Evolutionary conservation across 208 protist genomes (phyloP).

Genomic region (Leishmania lainsoni): DNA sequence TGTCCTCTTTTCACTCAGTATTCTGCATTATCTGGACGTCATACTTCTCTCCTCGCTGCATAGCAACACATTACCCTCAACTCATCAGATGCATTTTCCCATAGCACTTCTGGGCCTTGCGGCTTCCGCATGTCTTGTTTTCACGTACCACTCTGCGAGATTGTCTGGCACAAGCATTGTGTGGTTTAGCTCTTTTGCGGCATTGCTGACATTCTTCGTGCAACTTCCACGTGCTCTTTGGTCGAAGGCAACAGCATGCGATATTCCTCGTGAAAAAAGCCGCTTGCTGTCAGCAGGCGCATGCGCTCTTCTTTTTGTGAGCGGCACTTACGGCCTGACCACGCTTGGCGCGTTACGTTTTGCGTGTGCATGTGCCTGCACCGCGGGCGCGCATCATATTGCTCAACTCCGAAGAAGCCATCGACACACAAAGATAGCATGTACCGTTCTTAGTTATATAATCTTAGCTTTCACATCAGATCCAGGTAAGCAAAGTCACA

Average conservation of each 20-base stretch:
- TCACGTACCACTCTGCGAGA: slow-evolving; percentile 8
- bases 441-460: background rate
- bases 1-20: background rate
- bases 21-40: background rate
- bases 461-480: slow-evolving; percentile 6
- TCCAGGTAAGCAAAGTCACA: background rate
- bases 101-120: background rate
- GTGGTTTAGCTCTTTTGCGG: slow-evolving; percentile 27
- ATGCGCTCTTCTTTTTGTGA: slow-evolving; percentile 13
- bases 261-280: background rate
- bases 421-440: slow-evolving; percentile 10
- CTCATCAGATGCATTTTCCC: background rate
- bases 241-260: background rate
- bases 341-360: slow-evolving; percentile 27
- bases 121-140: slow-evolving; percentile 19
- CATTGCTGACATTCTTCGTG: slow-evolving; percentile 17
- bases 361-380: slow-evolving; percentile 7
- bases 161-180: slow-evolving; percentile 16
- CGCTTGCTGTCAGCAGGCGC: slow-evolving; percentile 13
- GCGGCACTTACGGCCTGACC: slow-evolving; percentile 18
- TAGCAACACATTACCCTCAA: background rate
- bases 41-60: background rate
- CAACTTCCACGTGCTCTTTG: background rate
- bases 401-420: slow-evolving; percentile 8
- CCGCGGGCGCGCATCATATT: slow-evolving; percentile 5